phyloP scores from a whole-genome alignment of 1,284 basidiomycete species.

The Pseudozyma hubeiensis region DNA sequence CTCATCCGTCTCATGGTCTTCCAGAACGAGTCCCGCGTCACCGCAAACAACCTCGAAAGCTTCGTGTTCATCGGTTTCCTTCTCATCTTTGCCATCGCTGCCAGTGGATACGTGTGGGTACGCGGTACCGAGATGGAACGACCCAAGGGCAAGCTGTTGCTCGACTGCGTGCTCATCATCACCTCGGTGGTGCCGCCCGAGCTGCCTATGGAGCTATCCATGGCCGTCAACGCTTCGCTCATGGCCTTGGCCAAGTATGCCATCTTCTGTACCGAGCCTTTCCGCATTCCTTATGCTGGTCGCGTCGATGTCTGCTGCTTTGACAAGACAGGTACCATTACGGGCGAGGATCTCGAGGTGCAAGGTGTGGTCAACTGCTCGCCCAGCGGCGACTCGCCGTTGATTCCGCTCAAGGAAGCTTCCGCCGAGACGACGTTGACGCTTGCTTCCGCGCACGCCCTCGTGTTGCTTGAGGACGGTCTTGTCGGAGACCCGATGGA shows the following conservation, averaged over 20 bases:
- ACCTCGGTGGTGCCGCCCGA: conserved; percentile 68
- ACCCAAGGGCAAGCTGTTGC: conserved; percentile 67
- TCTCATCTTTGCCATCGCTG: conserved; percentile 66
- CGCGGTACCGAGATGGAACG: conserved; percentile 64
- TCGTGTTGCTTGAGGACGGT: conserved; percentile 89
- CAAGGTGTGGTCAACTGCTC: conserved; percentile 63
- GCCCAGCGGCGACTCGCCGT: conserved; percentile 61
- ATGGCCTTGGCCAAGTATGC: conserved; percentile 88
- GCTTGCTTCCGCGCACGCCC: conserved; percentile 92
- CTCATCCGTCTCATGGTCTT: conserved; percentile 69
- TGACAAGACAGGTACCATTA: conserved; percentile 69
- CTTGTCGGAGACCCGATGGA: conserved; percentile 99
- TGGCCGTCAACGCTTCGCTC: conserved; percentile 68
- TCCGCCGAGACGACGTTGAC: conserved; percentile 84
- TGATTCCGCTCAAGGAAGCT: conserved; percentile 83
- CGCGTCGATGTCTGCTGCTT: conserved; percentile 69
- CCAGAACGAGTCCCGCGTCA: conserved; percentile 66
- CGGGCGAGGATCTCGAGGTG: conserved; percentile 66
- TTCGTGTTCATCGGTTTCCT: conserved; percentile 68
- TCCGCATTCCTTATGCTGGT: conserved; percentile 68
- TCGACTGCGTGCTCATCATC: conserved; percentile 68
- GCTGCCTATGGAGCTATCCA: conserved; percentile 68
- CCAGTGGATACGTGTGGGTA: conserved; percentile 66
- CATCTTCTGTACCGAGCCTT: conserved; percentile 69
- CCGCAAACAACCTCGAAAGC: conserved; percentile 66